phyloP scores from a whole-genome alignment of 495 filamentous ascomycete species.

The Talaromyces proteolyticus region DNA sequence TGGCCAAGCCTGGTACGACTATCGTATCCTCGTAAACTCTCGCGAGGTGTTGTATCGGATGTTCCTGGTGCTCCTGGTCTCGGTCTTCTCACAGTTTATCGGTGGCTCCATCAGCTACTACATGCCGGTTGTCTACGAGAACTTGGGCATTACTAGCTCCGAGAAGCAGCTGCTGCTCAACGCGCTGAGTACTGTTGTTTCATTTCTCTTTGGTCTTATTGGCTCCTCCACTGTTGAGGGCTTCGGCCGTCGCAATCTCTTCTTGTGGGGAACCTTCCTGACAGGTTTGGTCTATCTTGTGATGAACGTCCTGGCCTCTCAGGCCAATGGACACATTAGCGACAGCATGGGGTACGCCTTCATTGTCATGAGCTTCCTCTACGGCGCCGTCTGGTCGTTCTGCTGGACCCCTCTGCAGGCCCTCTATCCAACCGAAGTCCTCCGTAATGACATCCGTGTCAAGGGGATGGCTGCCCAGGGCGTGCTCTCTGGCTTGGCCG shows the following conservation, averaged over 20 bases:
- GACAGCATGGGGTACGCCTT: conserved; percentile 44
- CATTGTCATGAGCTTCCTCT: conserved; percentile 63
- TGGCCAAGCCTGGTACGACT: conserved; percentile 66
- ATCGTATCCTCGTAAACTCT: conserved; percentile 55
- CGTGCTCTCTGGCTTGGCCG: conserved; percentile 11
- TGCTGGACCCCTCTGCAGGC: conserved; percentile 65
- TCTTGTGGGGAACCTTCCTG: conserved; percentile 43
- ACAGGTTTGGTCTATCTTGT: conserved; percentile 53
- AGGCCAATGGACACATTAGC: conserved; percentile 25
- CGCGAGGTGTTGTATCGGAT: conserved; percentile 52
- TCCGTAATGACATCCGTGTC: conserved; percentile 54
- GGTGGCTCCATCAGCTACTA: conserved; percentile 64
- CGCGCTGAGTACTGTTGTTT: conserved; percentile 55
- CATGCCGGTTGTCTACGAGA: conserved; percentile 48
- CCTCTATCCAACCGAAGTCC: conserved; percentile 64
- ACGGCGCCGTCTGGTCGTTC: conserved; percentile 56
- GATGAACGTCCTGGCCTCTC: conserved; percentile 47
- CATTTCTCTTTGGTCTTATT: conserved; percentile 55
- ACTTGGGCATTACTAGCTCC: conserved; percentile 47
- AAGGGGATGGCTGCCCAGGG: conserved; percentile 52
- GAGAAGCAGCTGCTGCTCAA: conserved; percentile 54
- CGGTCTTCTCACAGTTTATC: conserved; percentile 61
- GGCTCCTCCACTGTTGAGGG: conserved; percentile 50
- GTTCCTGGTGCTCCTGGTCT: conserved; percentile 33
- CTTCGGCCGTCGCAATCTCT: conserved; percentile 51